A percentile compares a stretch with the other conserved stretches of the same genome.
These are phyloP conservation scores for Acacia crassicarpa DNA, from an alignment of 306 rosid genomes.

Conservation along the genomic window DNA sequence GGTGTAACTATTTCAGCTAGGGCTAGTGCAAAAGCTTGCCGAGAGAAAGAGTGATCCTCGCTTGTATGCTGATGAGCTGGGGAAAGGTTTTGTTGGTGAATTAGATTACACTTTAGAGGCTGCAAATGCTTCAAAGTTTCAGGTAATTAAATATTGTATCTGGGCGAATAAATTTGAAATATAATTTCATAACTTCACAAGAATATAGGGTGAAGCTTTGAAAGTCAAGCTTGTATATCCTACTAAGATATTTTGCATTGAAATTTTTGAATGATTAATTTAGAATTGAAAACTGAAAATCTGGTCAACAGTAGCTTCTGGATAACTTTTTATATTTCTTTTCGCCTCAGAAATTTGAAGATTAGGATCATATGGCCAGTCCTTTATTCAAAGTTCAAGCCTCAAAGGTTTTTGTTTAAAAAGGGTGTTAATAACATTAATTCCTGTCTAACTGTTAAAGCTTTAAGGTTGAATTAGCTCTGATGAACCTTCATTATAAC, in stretches of 20 bases:
- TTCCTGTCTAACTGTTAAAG: background rate
- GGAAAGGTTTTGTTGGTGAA: constrained; percentile 88
- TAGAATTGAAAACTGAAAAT: background rate
- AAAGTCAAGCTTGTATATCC: background rate
- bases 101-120: constrained; percentile 90
- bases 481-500: background rate
- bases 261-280: background rate
- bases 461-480: constrained; percentile 26
- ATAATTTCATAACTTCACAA: background rate
- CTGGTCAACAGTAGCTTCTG: background rate
- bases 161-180: background rate
- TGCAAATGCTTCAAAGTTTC: constrained; percentile 79
- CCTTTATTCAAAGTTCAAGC: background rate
- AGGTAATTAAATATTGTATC: constrained; percentile 50
- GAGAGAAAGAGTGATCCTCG: constrained; percentile 89
- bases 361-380: background rate
- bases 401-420: background rate
- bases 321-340: background rate
- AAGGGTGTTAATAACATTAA: background rate
- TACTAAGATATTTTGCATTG: constrained; percentile 1
- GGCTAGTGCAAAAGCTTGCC: constrained; percentile 81
- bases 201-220: background rate
- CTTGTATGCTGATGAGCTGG: constrained; percentile 94
- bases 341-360: background rate
- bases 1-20: constrained; percentile 60